Percentiles rank a stretch among this genome's conserved stretches.
Conservation (phyloP, 768 basidiomycete species). For the Psilocybe cubensis region DNA sequence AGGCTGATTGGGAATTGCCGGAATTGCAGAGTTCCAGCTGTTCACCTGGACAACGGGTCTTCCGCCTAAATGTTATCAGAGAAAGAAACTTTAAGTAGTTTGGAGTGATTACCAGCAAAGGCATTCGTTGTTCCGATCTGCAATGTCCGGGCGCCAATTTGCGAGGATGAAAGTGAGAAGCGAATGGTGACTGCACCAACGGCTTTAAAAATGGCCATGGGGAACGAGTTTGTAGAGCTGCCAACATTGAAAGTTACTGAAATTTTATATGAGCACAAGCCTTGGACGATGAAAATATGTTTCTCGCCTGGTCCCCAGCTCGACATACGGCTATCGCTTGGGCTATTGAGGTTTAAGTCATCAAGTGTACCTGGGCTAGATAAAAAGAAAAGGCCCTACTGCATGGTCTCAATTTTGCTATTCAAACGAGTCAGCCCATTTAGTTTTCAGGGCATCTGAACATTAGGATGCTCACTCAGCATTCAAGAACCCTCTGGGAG, state of each 20-base stretch:
- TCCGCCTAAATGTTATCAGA: constrained; percentile 27
- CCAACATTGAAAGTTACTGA: constrained; percentile 37
- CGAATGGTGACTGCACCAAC: constrained; percentile 34
- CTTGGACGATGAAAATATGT: neutral
- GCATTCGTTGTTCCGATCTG: constrained; percentile 39
- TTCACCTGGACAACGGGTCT: constrained; percentile 36
- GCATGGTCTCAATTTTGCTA: constrained; percentile 39
- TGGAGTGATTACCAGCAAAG: constrained; percentile 31
- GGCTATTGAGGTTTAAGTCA: constrained; percentile 19
- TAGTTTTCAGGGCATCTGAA: too few relatives aligned
- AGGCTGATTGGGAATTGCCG: constrained; percentile 34
- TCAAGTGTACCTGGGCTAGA: neutral
- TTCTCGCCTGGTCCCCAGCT: constrained; percentile 33
- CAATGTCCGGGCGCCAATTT: constrained; percentile 37
- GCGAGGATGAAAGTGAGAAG: constrained; percentile 31
- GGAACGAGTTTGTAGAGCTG: constrained; percentile 26
- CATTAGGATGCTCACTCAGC: constrained; percentile 31
- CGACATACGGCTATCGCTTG: constrained; percentile 37
- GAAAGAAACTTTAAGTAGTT: neutral
- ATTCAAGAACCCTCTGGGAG: constrained; percentile 39
- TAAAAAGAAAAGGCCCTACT: constrained; percentile 23
- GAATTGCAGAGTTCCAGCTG: constrained; percentile 32
- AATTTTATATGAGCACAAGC: neutral
- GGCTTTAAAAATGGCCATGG: constrained; percentile 42
- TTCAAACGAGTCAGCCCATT: neutral